phyloP scores from a whole-genome alignment of 306 rosid species.

The Acmispon strigosus region DNA sequence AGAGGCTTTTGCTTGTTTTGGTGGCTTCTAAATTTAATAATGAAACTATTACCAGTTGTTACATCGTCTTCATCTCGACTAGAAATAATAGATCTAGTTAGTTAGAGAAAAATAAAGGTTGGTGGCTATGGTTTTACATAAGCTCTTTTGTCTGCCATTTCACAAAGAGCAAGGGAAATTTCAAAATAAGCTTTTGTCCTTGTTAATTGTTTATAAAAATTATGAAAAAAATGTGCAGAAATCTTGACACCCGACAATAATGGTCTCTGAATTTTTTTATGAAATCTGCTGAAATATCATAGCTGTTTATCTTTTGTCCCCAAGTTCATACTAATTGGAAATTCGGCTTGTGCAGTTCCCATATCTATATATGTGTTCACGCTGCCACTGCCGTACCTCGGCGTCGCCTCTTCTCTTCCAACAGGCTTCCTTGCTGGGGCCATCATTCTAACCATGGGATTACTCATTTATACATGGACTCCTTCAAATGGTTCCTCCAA shows the following conservation, averaged over 20 bases:
- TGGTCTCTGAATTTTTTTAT: not conserved
- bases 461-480: slow-evolving; percentile 66
- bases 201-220: not conserved
- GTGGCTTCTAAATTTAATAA: too few species aligned
- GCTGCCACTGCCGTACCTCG: slow-evolving; percentile 77
- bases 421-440: slow-evolving; percentile 73
- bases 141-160: not conserved
- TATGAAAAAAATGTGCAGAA: not conserved
- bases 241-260: not conserved
- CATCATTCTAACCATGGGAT: slow-evolving; percentile 54
- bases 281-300: not conserved
- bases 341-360: slow-evolving; percentile 57
- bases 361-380: slow-evolving; percentile 70
- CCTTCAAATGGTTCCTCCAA: slow-evolving; percentile 40
- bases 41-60: too few species aligned
- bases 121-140: not conserved
- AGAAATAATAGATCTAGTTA: not conserved
- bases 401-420: slow-evolving; percentile 68
- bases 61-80: too few species aligned
- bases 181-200: not conserved
- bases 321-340: not conserved
- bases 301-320: not conserved
- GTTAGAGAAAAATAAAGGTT: not conserved
- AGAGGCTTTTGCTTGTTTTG: too few species aligned
- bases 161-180: not conserved